Conservation (phyloP, 2,329 filamentous ascomycete species). For the Alternaria hordeiaustralica region DNA sequence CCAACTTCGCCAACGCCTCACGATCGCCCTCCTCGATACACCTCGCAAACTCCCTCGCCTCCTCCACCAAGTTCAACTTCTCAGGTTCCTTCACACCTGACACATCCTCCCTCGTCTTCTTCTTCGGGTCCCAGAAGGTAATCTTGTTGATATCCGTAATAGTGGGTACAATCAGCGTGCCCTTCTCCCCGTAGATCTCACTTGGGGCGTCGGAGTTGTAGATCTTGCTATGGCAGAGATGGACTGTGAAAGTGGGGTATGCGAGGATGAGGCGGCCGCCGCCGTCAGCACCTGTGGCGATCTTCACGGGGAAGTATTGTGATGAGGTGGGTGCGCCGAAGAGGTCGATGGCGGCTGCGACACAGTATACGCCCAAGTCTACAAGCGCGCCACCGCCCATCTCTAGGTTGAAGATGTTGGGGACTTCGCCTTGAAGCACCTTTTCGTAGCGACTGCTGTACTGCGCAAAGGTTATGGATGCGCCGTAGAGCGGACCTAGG, state of each 20-base stretch:
- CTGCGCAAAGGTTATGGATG: constrained; percentile 53
- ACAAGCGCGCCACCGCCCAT: constrained; percentile 56
- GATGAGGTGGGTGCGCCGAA: constrained; percentile 53
- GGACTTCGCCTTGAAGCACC: constrained; percentile 54
- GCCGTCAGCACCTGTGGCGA: constrained; percentile 55
- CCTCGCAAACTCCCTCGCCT: constrained; percentile 55
- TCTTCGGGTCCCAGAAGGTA: constrained; percentile 52
- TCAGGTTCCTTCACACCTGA: constrained; percentile 44
- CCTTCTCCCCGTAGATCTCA: constrained; percentile 58
- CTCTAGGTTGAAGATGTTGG: constrained; percentile 58
- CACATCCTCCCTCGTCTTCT: constrained; percentile 51
- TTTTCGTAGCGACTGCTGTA: constrained; percentile 56
- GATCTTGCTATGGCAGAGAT: constrained; percentile 53
- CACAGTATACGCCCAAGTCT: constrained; percentile 58
- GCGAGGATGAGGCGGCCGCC: constrained; percentile 53
- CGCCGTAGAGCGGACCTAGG: constrained; percentile 54
- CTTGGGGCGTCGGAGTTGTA: constrained; percentile 52
- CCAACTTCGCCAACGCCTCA: constrained; percentile 47
- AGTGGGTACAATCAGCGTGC: constrained; percentile 52
- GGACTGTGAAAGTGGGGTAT: constrained; percentile 54
- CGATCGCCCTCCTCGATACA: constrained; percentile 51
- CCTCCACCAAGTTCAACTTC: constrained; percentile 55
- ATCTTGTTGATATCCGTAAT: constrained; percentile 56
- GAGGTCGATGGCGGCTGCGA: constrained; percentile 56
- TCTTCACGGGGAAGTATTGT: constrained; percentile 53